Conservation (phyloP, 169 alveolate species). For the Babesia gibsoni region DNA sequence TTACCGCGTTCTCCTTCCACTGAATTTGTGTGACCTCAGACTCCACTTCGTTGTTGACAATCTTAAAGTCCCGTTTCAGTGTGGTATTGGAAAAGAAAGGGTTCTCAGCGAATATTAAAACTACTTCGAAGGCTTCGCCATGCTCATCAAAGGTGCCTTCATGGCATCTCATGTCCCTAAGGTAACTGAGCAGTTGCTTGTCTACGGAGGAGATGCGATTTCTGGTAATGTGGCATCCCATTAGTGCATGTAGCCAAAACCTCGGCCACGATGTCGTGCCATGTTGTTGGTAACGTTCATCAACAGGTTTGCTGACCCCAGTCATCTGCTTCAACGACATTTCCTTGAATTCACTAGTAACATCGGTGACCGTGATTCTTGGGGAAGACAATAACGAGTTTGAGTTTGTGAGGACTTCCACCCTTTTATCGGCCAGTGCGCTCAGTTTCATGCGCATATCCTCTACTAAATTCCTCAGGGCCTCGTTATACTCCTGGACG, state of each 20-base stretch:
- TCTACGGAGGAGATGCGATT: slow-evolving; percentile 36
- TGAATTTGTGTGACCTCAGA: slow-evolving; percentile 20
- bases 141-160: slow-evolving; percentile 8
- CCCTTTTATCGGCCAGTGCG: slow-evolving; percentile 10
- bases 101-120: slow-evolving; percentile 44
- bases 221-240: slow-evolving; percentile 42
- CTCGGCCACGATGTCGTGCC: slow-evolving; percentile 62
- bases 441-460: background rate
- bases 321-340: slow-evolving; percentile 4
- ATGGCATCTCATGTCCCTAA: slow-evolving; percentile 47
- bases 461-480: background rate
- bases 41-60: background rate
- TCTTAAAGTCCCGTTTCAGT: slow-evolving; percentile 18
- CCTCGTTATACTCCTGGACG: background rate
- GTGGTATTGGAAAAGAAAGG: slow-evolving; percentile 52
- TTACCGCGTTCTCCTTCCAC: slow-evolving; percentile 42
- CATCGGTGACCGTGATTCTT: background rate
- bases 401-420: slow-evolving; percentile 3
- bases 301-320: background rate
- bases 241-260: slow-evolving; percentile 61
- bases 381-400: background rate
- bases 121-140: slow-evolving; percentile 43
- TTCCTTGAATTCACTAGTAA: slow-evolving; percentile 5
- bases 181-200: slow-evolving; percentile 23
- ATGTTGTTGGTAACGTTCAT: slow-evolving; percentile 10